Conservation (phyloP, 1,284 basidiomycete genomes). For the Moniliella sp. region DNA sequence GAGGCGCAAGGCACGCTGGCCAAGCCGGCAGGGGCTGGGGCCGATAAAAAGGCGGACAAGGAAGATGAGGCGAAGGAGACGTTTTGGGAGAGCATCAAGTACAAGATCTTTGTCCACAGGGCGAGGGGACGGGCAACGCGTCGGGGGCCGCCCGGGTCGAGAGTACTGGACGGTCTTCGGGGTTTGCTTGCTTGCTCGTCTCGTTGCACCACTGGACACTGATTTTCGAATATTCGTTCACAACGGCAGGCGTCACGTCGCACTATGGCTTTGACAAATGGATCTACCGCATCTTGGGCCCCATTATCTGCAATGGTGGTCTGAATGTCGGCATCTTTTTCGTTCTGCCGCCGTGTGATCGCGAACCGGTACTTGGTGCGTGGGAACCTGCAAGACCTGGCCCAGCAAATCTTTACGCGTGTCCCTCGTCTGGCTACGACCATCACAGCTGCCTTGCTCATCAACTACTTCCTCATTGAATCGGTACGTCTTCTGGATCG, state of each 20-base stretch:
- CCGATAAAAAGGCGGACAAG: background rate
- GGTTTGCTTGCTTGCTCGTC: slow-evolving; percentile 22
- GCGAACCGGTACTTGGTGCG: slow-evolving; percentile 18
- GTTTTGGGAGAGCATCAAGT: too few species aligned
- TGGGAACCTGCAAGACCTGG: slow-evolving; percentile 15
- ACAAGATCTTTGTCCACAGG: slow-evolving; percentile 11
- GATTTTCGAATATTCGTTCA: slow-evolving; percentile 19
- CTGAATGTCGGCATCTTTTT: slow-evolving; percentile 22
- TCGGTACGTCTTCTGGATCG: too few species aligned
- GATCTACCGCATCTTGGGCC: slow-evolving; percentile 15
- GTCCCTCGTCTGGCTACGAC: slow-evolving; percentile 20
- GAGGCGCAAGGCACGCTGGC: background rate
- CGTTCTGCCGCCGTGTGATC: slow-evolving; percentile 17
- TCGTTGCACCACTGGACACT: slow-evolving; percentile 24
- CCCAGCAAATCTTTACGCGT: slow-evolving; percentile 15
- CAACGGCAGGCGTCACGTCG: slow-evolving; percentile 3
- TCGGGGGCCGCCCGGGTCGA: slow-evolving; percentile 17
- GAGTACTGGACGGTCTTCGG: slow-evolving; percentile 21
- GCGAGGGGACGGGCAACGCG: slow-evolving; percentile 10
- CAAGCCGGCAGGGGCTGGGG: background rate
- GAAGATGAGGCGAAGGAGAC: too few species aligned
- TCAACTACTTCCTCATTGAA: slow-evolving; percentile 25
- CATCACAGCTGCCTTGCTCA: slow-evolving; percentile 12
- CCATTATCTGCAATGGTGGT: slow-evolving; percentile 15
- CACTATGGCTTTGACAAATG: slow-evolving; percentile 19